Conservation (phyloP, 768 basidiomycete species). For the Suillus alpinus region DNA sequence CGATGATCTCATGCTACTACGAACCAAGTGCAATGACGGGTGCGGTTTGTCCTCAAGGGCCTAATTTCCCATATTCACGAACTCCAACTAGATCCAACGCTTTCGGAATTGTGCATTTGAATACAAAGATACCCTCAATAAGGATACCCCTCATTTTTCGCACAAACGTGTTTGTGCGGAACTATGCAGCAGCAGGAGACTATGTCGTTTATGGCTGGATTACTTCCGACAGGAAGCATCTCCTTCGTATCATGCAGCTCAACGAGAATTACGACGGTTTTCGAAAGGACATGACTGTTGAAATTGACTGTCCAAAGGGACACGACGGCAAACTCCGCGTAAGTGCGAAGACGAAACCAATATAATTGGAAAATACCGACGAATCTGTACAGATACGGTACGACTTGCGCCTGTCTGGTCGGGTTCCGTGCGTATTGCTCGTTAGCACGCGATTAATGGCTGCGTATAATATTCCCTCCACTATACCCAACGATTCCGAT, state of each 20-base stretch:
- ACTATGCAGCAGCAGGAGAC: conserved; percentile 15
- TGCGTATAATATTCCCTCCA: conserved; percentile 21
- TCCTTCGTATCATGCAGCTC: conserved; percentile 29
- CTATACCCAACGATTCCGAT: neutral
- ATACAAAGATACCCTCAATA: conserved; percentile 25
- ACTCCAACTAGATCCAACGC: conserved; percentile 4
- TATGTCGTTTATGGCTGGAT: conserved; percentile 27
- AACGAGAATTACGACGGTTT: conserved; percentile 21
- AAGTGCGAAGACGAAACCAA: neutral
- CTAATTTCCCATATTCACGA: neutral
- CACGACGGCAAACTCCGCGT: conserved; percentile 27
- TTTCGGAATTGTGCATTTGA: conserved; percentile 25
- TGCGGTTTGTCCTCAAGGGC: conserved; percentile 8
- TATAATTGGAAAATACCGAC: neutral
- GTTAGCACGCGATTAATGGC: conserved; percentile 26
- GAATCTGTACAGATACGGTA: conserved; percentile 21
- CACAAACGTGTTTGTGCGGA: conserved; percentile 22
- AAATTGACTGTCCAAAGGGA: conserved; percentile 28
- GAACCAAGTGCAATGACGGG: conserved; percentile 26
- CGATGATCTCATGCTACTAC: conserved; percentile 26
- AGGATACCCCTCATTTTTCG: conserved; percentile 24
- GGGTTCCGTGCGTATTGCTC: conserved; percentile 21
- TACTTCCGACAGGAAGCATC: conserved; percentile 20
- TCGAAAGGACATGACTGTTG: conserved; percentile 19
- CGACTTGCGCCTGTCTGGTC: conserved; percentile 26